These are phyloP conservation scores for Gossypium turneri DNA, from an alignment of 345 rosid genomes.

Conservation along the genomic window DNA sequence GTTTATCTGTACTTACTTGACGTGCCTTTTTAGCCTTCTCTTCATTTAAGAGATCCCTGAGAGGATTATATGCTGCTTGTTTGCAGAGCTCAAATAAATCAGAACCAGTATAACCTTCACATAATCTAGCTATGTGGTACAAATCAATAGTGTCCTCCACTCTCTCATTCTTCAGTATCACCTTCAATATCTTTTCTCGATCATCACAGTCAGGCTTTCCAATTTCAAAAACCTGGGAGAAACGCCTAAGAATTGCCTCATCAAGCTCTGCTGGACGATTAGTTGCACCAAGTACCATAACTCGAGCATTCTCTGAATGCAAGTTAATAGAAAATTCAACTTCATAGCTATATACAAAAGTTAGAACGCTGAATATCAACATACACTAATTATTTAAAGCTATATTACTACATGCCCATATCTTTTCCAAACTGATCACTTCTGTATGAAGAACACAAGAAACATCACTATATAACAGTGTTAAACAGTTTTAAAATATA, in stretches of 20 bases:
- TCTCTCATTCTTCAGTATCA: conserved; percentile 72
- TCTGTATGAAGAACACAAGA: neutral
- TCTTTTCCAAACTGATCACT: neutral
- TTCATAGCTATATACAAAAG: neutral
- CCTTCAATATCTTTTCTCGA: conserved; percentile 81
- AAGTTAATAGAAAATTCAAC: neutral
- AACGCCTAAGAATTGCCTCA: conserved; percentile 90
- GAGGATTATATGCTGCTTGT: conserved; percentile 84
- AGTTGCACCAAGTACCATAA: conserved; percentile 97
- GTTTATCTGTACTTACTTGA: conserved; percentile 40
- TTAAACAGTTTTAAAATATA: neutral
- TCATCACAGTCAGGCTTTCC: conserved; percentile 72
- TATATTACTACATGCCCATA: neutral
- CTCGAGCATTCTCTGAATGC: conserved; percentile 70
- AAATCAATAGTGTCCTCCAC: conserved; percentile 58
- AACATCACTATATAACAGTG: neutral
- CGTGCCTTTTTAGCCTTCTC: conserved; percentile 65
- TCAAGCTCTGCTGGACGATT: conserved; percentile 96
- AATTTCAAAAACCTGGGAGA: conserved; percentile 91
- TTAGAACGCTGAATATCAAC: neutral
- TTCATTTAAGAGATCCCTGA: conserved; percentile 72
- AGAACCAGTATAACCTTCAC: conserved; percentile 83
- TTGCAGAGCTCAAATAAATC: conserved; percentile 94
- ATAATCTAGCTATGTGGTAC: conserved; percentile 54
- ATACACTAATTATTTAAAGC: neutral